A percentile compares a stretch with the other conserved stretches of the same genome.
These are phyloP conservation scores for Allium fistulosum DNA, from an alignment of 106 monocot genomes.

Conservation along the genomic window DNA sequence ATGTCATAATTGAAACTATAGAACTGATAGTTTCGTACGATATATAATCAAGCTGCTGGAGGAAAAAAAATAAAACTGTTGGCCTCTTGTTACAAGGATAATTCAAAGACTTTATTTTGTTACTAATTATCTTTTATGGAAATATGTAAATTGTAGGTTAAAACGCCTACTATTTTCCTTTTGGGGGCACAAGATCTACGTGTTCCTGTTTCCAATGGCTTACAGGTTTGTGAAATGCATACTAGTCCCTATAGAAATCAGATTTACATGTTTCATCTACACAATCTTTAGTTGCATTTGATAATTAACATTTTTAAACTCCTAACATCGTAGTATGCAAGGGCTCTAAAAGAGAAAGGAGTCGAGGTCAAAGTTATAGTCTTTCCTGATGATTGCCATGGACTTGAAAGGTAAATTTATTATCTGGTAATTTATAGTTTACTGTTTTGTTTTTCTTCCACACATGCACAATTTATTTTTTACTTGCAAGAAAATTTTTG, in stretches of 20 bases:
- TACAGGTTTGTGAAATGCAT: slow-evolving; percentile 54
- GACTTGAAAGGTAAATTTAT: slow-evolving; percentile 51
- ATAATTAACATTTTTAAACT: neutral
- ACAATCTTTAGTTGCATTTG: neutral
- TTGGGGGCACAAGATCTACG: slow-evolving; percentile 94
- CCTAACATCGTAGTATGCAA: slow-evolving; percentile 51
- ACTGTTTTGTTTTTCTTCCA: neutral
- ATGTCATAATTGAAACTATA: neutral
- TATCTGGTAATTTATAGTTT: neutral
- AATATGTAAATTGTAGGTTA: slow-evolving; percentile 53
- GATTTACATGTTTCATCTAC: neutral
- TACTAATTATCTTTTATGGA: neutral
- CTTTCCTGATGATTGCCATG: slow-evolving; percentile 87
- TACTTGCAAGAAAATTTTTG: no score
- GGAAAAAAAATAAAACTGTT: neutral
- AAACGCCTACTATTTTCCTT: slow-evolving; percentile 69
- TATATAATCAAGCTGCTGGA: neutral
- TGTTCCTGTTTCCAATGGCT: slow-evolving; percentile 94
- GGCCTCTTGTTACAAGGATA: neutral
- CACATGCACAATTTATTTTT: no score
- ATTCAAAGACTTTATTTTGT: neutral
- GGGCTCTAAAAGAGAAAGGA: slow-evolving; percentile 84
- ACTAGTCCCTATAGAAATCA: neutral
- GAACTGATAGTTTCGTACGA: no score
- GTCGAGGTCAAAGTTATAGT: slow-evolving; percentile 72